A percentile compares a stretch with the other conserved stretches of the same genome.
These are phyloP conservation scores for Pseudonitzschia delicatissima DNA, from an alignment of 108 stramenopile genomes.

Conservation along the genomic window DNA sequence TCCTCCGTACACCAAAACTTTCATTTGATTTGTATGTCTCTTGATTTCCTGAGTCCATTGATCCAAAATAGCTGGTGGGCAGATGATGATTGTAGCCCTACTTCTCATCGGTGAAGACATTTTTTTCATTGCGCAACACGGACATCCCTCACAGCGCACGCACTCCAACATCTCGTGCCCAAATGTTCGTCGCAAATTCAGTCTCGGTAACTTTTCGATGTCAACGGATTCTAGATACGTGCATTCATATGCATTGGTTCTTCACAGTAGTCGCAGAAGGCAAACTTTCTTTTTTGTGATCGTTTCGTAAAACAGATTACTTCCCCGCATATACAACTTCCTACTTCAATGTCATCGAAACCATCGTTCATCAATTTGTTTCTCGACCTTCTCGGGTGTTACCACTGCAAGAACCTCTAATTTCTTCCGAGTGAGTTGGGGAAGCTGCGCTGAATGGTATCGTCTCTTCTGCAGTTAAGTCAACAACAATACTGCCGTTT, in stretches of 20 bases:
- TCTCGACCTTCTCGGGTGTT: not conserved
- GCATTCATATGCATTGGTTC: slow-evolving; percentile 40
- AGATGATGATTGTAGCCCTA: slow-evolving; percentile 68
- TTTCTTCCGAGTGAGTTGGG: too few relatives aligned
- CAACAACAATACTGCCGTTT: too few relatives aligned
- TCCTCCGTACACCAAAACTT: slow-evolving; percentile 59
- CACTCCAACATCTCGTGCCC: slow-evolving; percentile 16
- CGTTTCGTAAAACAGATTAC: slow-evolving; percentile 5
- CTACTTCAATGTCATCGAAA: slow-evolving; percentile 19
- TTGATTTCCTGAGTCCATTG: slow-evolving; percentile 73
- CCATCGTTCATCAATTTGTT: slow-evolving; percentile 15
- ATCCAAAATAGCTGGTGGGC: slow-evolving; percentile 57
- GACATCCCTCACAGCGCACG: slow-evolving; percentile 28
- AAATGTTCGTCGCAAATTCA: slow-evolving; percentile 4
- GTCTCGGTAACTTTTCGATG: slow-evolving; percentile 1
- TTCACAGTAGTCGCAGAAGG: slow-evolving; percentile 31
- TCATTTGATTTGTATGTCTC: slow-evolving; percentile 47
- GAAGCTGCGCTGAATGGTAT: too few relatives aligned
- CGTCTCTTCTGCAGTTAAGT: too few relatives aligned
- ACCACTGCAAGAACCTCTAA: too few relatives aligned
- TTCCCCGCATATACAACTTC: slow-evolving; percentile 42
- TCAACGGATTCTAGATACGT: slow-evolving; percentile 26
- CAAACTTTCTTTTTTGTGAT: slow-evolving; percentile 4
- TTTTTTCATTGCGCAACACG: slow-evolving; percentile 28
- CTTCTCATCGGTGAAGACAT: slow-evolving; percentile 33